Percentiles rank a stretch among this genome's conserved stretches.
phyloP scores from a whole-genome alignment of 2,329 filamentous ascomycete genomes.

The Meredithiella fracta region DNA sequence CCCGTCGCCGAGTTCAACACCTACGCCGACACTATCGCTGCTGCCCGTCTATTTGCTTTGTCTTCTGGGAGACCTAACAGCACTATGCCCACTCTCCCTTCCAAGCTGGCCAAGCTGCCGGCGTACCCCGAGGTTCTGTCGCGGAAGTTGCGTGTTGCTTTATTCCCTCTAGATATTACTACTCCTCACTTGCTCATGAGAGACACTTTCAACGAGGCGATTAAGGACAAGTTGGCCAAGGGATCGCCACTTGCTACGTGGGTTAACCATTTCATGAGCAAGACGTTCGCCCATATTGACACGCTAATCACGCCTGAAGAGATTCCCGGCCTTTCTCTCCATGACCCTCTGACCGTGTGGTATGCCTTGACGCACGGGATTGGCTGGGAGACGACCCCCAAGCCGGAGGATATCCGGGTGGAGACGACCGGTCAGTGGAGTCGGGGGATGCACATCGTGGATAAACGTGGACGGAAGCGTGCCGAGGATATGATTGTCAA shows the following conservation, averaged over 20 bases:
- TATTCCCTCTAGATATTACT: conserved; percentile 67
- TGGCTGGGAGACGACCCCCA: conserved; percentile 38
- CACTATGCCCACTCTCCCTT: conserved; percentile 59
- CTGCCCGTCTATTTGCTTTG: conserved; percentile 60
- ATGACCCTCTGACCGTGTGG: conserved; percentile 68
- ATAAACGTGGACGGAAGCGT: conserved; percentile 48
- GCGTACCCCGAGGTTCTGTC: conserved; percentile 49
- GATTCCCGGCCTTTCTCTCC: conserved; percentile 48
- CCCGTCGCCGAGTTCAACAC: conserved; percentile 91
- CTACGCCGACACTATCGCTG: conserved; percentile 69
- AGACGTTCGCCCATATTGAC: conserved; percentile 53
- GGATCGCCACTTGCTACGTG: conserved; percentile 61
- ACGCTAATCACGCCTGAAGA: conserved; percentile 40
- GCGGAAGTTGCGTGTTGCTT: conserved; percentile 45
- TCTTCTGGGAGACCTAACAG: conserved; percentile 57
- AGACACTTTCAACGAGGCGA: conserved; percentile 38
- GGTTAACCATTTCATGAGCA: conserved; percentile 55
- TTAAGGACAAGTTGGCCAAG: conserved; percentile 37
- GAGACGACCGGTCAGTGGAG: conserved; percentile 93
- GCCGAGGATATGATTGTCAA: conserved; percentile 26
- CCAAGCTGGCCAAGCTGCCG: conserved; percentile 33
- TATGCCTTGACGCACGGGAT: conserved; percentile 50
- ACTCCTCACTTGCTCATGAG: conserved; percentile 49
- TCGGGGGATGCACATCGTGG: conserved; percentile 73
- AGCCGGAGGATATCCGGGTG: conserved; percentile 67